Percentiles rank a stretch among this genome's conserved stretches.
These are phyloP conservation scores for Maudiozyma humilis DNA, from an alignment of 1,139 yeast genomes.

Conservation along the genomic window DNA sequence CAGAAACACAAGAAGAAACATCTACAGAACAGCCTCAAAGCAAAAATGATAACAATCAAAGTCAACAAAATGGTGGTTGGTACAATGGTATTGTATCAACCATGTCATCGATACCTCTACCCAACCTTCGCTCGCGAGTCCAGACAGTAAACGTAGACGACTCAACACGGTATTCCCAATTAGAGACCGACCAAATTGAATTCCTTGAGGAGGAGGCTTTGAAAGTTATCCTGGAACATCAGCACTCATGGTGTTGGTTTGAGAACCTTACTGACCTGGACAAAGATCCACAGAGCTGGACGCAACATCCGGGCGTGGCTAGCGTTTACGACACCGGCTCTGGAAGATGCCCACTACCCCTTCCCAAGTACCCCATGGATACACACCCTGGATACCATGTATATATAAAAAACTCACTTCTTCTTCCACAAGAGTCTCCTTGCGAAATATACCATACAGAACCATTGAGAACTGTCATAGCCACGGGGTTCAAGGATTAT, in stretches of 20 bases:
- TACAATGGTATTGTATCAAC: constrained; percentile 10
- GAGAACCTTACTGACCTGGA: constrained; percentile 16
- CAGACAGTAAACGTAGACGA: constrained; percentile 12
- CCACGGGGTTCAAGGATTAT: constrained; percentile 25
- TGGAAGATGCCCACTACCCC: constrained; percentile 24
- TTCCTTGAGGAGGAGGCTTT: constrained; percentile 24
- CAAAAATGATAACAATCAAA: not conserved
- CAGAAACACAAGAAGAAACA: not conserved
- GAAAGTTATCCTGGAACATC: constrained; percentile 16
- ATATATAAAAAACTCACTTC: constrained; percentile 23
- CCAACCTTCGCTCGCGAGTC: constrained; percentile 5
- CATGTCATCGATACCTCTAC: constrained; percentile 9
- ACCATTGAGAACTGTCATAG: constrained; percentile 24
- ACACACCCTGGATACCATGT: constrained; percentile 17
- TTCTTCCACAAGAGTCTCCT: constrained; percentile 28
- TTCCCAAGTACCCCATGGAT: constrained; percentile 20
- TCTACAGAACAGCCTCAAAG: not conserved
- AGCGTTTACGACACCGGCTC: constrained; percentile 29
- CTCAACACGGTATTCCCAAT: constrained; percentile 22
- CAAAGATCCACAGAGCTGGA: constrained; percentile 10
- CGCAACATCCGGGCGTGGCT: constrained; percentile 19
- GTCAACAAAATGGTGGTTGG: constrained; percentile 6
- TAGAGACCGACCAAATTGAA: constrained; percentile 22
- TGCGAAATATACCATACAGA: constrained; percentile 22
- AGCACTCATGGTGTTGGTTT: constrained; percentile 29